Base-by-base conservation (phyloP, 2,329 filamentous ascomycete genomes). In the Penicillium sp. region DNA sequence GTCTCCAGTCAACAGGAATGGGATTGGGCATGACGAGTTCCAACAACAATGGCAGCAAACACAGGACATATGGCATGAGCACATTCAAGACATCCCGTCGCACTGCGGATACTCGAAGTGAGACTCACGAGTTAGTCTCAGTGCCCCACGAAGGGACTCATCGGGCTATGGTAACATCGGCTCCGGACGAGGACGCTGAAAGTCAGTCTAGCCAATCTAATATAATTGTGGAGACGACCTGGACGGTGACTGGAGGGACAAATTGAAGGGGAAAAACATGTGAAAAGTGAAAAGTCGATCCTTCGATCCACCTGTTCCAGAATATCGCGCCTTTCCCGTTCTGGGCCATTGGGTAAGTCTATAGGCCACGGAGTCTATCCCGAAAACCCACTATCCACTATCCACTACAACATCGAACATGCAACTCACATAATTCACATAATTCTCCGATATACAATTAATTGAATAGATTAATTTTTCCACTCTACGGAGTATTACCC, bases 1-100 rank as follows among this genome's bases (percentile, higher is more conserved):
- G 55, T 10, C 55, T 66, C 6, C 61, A 59, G 24, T 64, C 64
- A 15, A 58, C 59, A 2, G 61, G 62, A 32, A 63, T 66, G 61
- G 52, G 56, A 3, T 40, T 64, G 8, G 60, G 51, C 22, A 45
- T 51, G 40, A 53, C 52, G 9, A 53, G 49, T 13, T 48, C 46
- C 32, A 26, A 48, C n/a, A 28, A 26, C 19, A 44, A 60, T 32
- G 52, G 45, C 17, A 56, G 53, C 43, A 49, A 47, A 9, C 57
- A 51, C 42, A 56, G 52, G 28, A 54, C 47, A 6, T 58, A 56
- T 13, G 53, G 48, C 8, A 45, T 24, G 9, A 55, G 44, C 29
- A 52, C 46, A 40, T 52, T 45, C 41, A 56, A 29, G 22, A 46
- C 24, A 17, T 48, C 42, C 26, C 54, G 49, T 19, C 52, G 48